Evolutionary conservation across 1,139 yeast species (phyloP).

Genomic region (Blastobotrys aristatus): DNA sequence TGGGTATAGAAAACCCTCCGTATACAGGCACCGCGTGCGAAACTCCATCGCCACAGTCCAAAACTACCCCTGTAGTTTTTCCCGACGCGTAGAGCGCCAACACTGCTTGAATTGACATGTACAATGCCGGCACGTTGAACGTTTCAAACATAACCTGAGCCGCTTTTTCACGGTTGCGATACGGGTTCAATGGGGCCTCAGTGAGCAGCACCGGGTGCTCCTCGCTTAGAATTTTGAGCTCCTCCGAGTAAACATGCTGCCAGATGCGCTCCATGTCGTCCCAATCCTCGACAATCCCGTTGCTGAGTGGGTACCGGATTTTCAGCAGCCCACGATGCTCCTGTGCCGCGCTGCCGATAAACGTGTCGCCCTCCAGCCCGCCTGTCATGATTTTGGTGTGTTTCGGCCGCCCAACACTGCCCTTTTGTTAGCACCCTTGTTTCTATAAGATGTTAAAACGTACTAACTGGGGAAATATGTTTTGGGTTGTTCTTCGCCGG

Average conservation of each 20-base stretch:
- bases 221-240: conserved; percentile 64
- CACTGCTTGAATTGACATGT: conserved; percentile 78
- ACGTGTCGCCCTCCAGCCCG: conserved; percentile 56
- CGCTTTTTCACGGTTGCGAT: conserved; percentile 61
- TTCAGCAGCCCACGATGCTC: conserved; percentile 67
- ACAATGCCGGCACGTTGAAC: conserved; percentile 83
- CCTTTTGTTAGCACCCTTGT: conserved; percentile 22
- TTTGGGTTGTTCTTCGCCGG: conserved; percentile 83
- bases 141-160: conserved; percentile 79
- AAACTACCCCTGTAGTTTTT: conserved; percentile 81
- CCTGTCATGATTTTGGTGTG: conserved; percentile 85
- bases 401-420: conserved; percentile 72
- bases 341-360: conserved; percentile 73
- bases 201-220: conserved; percentile 88
- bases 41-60: conserved; percentile 92
- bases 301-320: conserved; percentile 67
- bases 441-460: conserved; percentile 18
- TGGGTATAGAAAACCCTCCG: conserved; percentile 77
- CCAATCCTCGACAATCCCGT: conserved; percentile 85
- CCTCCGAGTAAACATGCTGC: conserved; percentile 58
- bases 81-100: conserved; percentile 84
- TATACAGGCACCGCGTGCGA: conserved; percentile 83
- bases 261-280: conserved; percentile 76
- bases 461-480: conserved; percentile 45
- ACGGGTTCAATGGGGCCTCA: conserved; percentile 84